Base-by-base conservation (phyloP, 352 stramenopile genomes). In the Phytophthora quininea region DNA sequence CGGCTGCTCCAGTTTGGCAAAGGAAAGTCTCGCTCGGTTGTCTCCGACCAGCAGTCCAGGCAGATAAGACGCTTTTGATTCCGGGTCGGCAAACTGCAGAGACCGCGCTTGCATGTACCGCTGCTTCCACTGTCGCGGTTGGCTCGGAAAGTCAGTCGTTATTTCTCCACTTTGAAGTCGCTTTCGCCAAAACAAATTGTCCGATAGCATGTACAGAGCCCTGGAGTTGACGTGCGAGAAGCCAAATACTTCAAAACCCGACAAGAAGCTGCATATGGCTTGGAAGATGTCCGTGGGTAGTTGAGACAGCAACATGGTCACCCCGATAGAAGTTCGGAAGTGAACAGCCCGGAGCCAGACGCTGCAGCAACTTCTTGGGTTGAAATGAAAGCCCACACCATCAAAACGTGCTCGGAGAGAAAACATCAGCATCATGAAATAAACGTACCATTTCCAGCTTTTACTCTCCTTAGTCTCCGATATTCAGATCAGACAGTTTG, bases 41-140 rank as follows among this genome's bases (percentile, higher is more conserved):
- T 9, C 9, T 27, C 59, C 59, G 4, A 66, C 8, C 42, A 57
- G 35, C 51, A 67, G 55, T 14, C 60, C 60, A 35, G 62, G 60
- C 15, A 67, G 43, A 30, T 62, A 67, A 15, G n/a, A 55, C 6
- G 33, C 45, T 1, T 47, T 48, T 8, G 58, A 67, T 27, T 52
- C 43, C 2, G 52, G 33, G 14, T 63, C 60, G 1, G 53, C 54
- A 29, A 69, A 69, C 37, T 51, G 47, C 53, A 63, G 31, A 2
- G 62, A 62, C 3, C 52, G 33, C 15, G 59, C 53, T n/a, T 53
- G 45, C 35, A 62, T 32, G 27, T 62, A 68, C 9, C 47, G 47
- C 30, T 53, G 19, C 47, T 53, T 53, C 43, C 43, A 49, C 24
- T 0, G 3, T 49, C 43, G 43, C 43, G 43, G 43, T 27, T 49